A percentile compares a stretch with the other conserved stretches of the same genome.
Conservation (phyloP, 176 grass and related monocot genomes). For the Microstegium vimineum region DNA sequence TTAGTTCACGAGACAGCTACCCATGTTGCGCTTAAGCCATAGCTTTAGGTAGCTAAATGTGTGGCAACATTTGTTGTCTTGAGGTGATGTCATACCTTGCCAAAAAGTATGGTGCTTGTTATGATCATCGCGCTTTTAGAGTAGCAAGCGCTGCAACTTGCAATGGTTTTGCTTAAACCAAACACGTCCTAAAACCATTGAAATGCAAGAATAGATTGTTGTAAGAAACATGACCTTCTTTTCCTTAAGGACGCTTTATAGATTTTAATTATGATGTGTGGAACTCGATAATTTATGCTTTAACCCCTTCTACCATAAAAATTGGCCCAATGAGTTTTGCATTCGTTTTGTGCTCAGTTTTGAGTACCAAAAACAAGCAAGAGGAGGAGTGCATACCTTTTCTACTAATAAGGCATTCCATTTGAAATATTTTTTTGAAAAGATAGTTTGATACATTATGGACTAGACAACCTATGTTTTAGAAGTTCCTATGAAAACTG, state of each 20-base stretch:
- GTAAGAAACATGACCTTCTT: background rate
- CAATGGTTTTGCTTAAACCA: background rate
- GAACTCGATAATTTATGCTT: background rate
- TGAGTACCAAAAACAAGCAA: too few species aligned
- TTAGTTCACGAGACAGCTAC: too few species aligned
- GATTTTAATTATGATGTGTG: too few species aligned
- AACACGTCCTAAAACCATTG: background rate
- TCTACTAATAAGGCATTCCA: too few species aligned
- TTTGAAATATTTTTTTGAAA: too few species aligned
- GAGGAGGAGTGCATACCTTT: too few species aligned
- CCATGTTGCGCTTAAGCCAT: background rate
- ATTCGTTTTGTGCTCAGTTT: background rate
- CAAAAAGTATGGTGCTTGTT: background rate
- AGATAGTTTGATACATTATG: too few species aligned
- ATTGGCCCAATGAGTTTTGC: background rate
- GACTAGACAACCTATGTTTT: too few species aligned
- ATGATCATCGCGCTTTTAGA: background rate
- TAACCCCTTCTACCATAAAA: background rate
- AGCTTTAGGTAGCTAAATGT: background rate
- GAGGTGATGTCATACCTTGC: background rate
- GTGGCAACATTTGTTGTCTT: background rate
- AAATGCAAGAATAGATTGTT: background rate
- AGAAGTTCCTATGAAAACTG: too few species aligned
- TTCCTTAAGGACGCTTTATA: background rate
- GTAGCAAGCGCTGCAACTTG: fast-evolving